Conservation (phyloP, 805 yeast genomes). For the Groenewaldozyma tartarivorans region DNA sequence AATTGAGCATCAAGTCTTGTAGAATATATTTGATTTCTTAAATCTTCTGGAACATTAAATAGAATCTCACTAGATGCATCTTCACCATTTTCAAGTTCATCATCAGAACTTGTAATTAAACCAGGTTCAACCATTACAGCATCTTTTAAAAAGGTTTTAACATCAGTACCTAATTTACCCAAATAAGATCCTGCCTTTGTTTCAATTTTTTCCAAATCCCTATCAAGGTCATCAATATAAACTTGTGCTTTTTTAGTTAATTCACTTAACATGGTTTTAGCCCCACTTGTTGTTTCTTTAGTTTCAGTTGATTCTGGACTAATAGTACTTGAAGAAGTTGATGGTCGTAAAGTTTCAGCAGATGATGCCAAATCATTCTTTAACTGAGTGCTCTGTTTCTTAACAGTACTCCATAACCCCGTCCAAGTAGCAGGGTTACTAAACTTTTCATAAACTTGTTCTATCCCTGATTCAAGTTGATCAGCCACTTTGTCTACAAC, state of each 20-base stretch:
- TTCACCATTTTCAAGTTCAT: slow-evolving; percentile 17
- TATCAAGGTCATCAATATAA: slow-evolving; percentile 62
- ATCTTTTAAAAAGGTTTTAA: slow-evolving; percentile 34
- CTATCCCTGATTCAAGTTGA: slow-evolving; percentile 18
- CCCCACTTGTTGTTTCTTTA: slow-evolving; percentile 3
- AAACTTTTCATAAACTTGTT: slow-evolving; percentile 15
- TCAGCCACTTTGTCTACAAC: slow-evolving; percentile 20
- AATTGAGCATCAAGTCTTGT: slow-evolving; percentile 58
- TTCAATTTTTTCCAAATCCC: slow-evolving; percentile 66
- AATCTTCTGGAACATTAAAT: slow-evolving; percentile 34
- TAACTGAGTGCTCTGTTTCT: slow-evolving; percentile 22
- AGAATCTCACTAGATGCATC: slow-evolving; percentile 34
- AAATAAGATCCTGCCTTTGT: slow-evolving; percentile 54
- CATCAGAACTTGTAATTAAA: slow-evolving; percentile 12
- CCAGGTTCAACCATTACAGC: slow-evolving; percentile 26
- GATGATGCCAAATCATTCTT: slow-evolving; percentile 22
- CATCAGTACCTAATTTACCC: slow-evolving; percentile 42
- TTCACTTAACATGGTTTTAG: slow-evolving; percentile 21
- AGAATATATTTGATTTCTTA: slow-evolving; percentile 31
- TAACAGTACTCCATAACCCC: slow-evolving; percentile 23
- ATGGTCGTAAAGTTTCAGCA: slow-evolving; percentile 14
- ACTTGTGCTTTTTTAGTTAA: slow-evolving; percentile 42
- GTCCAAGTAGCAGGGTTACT: slow-evolving; percentile 13
- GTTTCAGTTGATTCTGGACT: slow-evolving; percentile 11
- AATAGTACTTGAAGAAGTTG: slow-evolving; percentile 9